Conservation (phyloP, 2,329 filamentous ascomycete genomes). For the Paecilomyces sp. region DNA sequence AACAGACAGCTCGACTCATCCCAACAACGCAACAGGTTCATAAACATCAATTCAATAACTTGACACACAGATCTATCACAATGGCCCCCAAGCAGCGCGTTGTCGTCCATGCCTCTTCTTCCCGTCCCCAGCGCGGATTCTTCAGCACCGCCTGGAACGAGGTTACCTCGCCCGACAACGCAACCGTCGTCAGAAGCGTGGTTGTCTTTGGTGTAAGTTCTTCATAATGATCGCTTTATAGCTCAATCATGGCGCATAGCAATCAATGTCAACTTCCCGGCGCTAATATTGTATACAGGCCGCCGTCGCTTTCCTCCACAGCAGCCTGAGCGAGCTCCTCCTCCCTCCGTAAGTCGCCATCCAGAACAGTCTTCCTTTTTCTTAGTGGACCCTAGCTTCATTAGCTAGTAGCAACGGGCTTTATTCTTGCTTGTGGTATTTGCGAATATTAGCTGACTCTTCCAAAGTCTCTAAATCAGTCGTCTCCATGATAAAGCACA, state of each 20-base stretch:
- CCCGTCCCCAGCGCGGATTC: constrained; percentile 42
- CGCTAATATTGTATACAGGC: constrained; percentile 37
- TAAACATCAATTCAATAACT: neutral
- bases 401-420: neutral
- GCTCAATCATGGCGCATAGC: neutral
- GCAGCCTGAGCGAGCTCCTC: constrained; percentile 60
- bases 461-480: neutral
- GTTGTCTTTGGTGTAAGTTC: constrained; percentile 59
- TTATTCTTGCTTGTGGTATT: neutral
- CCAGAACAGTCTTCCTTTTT: neutral
- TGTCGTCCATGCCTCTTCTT: constrained; percentile 43
- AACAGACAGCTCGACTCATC: neutral
- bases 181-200: constrained; percentile 60
- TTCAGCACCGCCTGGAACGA: constrained; percentile 54
- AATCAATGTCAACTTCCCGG: neutral
- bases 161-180: constrained; percentile 61
- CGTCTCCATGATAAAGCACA: neutral
- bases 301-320: constrained; percentile 60
- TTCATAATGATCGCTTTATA: constrained; percentile 3
- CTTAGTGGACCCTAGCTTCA: neutral
- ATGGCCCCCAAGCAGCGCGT: constrained; percentile 61
- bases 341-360: constrained; percentile 50
- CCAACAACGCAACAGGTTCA: neutral
- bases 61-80: neutral
- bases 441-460: neutral